Evolutionary conservation across 2,329 filamentous ascomycete genomes (phyloP).

Genomic region (Aureobasidium musti): DNA sequence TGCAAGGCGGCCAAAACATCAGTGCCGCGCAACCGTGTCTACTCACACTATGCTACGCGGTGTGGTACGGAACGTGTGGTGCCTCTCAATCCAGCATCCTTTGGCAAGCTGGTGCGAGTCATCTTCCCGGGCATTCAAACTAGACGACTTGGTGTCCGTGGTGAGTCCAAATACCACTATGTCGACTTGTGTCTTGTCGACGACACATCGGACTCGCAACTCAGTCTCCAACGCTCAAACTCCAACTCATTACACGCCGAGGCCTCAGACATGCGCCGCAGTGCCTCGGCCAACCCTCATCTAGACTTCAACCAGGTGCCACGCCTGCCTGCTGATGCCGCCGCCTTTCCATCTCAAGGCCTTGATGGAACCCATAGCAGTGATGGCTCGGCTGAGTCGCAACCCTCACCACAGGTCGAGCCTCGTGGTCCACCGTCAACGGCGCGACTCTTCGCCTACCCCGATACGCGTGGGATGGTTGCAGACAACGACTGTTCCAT

Average conservation of each 20-base stretch:
- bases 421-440: constrained; percentile 46
- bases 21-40: constrained; percentile 88
- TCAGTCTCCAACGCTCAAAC: constrained; percentile 33
- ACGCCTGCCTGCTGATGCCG: constrained; percentile 52
- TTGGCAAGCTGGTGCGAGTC: constrained; percentile 94
- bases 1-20: constrained; percentile 78
- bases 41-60: constrained; percentile 89
- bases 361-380: constrained; percentile 30
- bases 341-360: constrained; percentile 47
- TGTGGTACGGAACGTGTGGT: constrained; percentile 94
- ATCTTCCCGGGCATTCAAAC: constrained; percentile 96
- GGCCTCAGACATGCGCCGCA: constrained; percentile 35
- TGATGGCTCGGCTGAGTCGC: constrained; percentile 36
- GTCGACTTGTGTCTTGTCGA: constrained; percentile 56
- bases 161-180: constrained; percentile 99
- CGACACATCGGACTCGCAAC: constrained; percentile 40
- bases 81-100: constrained; percentile 93
- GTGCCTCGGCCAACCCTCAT: constrained; percentile 38
- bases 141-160: constrained; percentile 83
- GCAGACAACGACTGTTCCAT: constrained; percentile 45
- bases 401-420: constrained; percentile 36
- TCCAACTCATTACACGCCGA: constrained; percentile 31
- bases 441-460: constrained; percentile 51
- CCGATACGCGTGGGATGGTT: constrained; percentile 48
- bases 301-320: constrained; percentile 47